These are phyloP conservation scores for Iris macrosiphon DNA, from an alignment of 106 monocot species.

Conservation along the genomic window DNA sequence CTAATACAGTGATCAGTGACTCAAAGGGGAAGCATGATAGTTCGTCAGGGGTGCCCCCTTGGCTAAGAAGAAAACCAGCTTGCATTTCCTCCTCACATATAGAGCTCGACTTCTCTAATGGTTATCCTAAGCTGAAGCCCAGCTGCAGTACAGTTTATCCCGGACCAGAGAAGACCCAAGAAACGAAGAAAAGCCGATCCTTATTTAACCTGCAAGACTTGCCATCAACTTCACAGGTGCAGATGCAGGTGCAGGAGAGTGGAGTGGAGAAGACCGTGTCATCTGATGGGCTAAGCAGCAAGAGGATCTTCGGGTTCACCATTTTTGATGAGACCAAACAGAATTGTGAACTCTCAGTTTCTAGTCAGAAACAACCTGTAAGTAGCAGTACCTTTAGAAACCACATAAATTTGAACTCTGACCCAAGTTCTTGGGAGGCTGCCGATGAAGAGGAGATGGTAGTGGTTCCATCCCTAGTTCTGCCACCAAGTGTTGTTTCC, in stretches of 20 bases:
- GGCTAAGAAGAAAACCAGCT: conserved; percentile 20
- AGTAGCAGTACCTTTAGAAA: conserved; percentile 1
- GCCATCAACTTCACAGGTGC: background rate
- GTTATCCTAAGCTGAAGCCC: conserved; percentile 10
- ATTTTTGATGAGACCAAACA: conserved; percentile 9
- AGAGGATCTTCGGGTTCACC: conserved; percentile 14
- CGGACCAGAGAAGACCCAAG: background rate
- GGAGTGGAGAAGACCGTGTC: background rate
- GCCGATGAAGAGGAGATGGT: conserved; percentile 3
- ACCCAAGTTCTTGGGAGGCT: background rate
- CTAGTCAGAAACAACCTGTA: background rate
- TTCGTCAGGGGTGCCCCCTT: conserved; percentile 4
- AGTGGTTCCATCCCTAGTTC: background rate
- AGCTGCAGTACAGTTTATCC: background rate
- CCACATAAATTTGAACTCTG: conserved; percentile 43
- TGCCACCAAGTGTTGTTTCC: conserved; percentile 1
- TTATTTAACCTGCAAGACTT: background rate
- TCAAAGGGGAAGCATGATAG: conserved; percentile 1
- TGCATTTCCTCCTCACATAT: background rate
- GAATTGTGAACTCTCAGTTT: background rate
- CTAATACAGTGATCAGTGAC: conserved; percentile 6
- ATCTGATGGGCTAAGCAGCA: background rate
- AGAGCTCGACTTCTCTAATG: conserved; percentile 2
- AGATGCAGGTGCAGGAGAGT: background rate
- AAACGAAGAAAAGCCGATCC: background rate